Percentiles rank a stretch among this genome's conserved stretches.
phyloP scores from a whole-genome alignment of 306 rosid genomes.

The Begonia masoniana region DNA sequence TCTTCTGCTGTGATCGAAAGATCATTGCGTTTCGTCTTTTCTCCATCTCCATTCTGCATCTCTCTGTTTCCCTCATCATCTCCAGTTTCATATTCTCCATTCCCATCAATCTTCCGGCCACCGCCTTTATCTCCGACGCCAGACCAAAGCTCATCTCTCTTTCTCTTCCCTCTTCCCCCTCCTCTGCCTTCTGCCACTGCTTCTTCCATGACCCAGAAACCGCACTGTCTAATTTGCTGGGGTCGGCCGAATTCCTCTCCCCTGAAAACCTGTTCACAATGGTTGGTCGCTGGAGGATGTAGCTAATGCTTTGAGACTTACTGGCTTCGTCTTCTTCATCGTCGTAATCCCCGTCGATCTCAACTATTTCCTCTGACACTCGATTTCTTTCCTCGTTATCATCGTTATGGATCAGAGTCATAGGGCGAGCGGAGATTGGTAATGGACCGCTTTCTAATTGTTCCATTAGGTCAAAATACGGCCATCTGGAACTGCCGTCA shows the following conservation, averaged over 20 bases:
- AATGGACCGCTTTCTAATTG: slow-evolving; percentile 63
- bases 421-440: slow-evolving; percentile 55
- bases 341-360: slow-evolving; percentile 1
- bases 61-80: slow-evolving; percentile 66
- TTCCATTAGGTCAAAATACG: slow-evolving; percentile 56
- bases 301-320: slow-evolving; percentile 31
- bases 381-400: neutral
- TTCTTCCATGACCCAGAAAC: slow-evolving; percentile 8
- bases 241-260: neutral
- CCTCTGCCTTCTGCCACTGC: slow-evolving; percentile 3
- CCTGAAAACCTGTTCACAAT: slow-evolving; percentile 12
- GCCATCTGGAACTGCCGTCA: slow-evolving; percentile 32
- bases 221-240: slow-evolving; percentile 4
- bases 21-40: slow-evolving; percentile 55
- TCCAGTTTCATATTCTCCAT: slow-evolving; percentile 74
- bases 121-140: slow-evolving; percentile 46
- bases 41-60: slow-evolving; percentile 77
- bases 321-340: slow-evolving; percentile 5
- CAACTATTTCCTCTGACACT: neutral
- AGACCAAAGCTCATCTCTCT: slow-evolving; percentile 25
- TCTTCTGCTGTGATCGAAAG: slow-evolving; percentile 40
- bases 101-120: slow-evolving; percentile 42
- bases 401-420: slow-evolving; percentile 6
- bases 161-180: slow-evolving; percentile 2
- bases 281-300: slow-evolving; percentile 24